phyloP scores from a whole-genome alignment of 2,329 filamentous ascomycete species.

The Xylariaceae sp. region DNA sequence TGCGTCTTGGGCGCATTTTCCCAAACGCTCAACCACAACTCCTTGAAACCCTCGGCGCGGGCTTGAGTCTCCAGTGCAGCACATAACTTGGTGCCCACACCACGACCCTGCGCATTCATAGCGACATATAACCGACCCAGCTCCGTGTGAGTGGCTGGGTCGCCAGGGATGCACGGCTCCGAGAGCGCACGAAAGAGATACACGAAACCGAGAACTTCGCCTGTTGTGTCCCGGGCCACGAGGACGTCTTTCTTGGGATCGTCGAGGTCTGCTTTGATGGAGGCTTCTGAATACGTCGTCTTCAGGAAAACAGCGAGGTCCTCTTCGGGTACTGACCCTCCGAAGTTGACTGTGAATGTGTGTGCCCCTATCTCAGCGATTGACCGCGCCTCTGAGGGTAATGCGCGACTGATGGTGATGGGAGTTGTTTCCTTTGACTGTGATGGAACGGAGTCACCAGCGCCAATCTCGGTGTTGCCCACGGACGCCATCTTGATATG shows the following conservation, averaged over 20 bases:
- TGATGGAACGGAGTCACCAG: neutral
- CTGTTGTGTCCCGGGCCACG: slow-evolving; percentile 21
- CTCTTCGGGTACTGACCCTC: slow-evolving; percentile 20
- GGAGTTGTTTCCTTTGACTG: neutral
- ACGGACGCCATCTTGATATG: neutral
- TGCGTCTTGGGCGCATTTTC: slow-evolving; percentile 23
- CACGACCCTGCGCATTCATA: slow-evolving; percentile 25
- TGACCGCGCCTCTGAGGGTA: slow-evolving; percentile 22
- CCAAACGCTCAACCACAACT: slow-evolving; percentile 31
- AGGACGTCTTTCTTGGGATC: slow-evolving; percentile 21
- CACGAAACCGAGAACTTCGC: slow-evolving; percentile 25
- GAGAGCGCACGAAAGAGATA: slow-evolving; percentile 25
- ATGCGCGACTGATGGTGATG: slow-evolving; percentile 21
- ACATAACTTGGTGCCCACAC: slow-evolving; percentile 29
- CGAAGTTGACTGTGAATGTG: slow-evolving; percentile 29
- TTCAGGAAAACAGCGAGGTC: slow-evolving; percentile 26
- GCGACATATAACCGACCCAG: slow-evolving; percentile 31
- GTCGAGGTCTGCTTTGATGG: slow-evolving; percentile 20
- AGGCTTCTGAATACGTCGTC: slow-evolving; percentile 21
- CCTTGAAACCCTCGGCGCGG: slow-evolving; percentile 24
- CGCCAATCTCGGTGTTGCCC: neutral
- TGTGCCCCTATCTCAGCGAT: slow-evolving; percentile 27
- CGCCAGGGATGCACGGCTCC: slow-evolving; percentile 20
- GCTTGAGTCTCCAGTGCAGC: slow-evolving; percentile 25
- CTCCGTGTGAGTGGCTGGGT: slow-evolving; percentile 22